These are phyloP conservation scores for Arthrobotrys musiformis DNA, from an alignment of 2,329 filamentous ascomycete genomes.

Conservation along the genomic window DNA sequence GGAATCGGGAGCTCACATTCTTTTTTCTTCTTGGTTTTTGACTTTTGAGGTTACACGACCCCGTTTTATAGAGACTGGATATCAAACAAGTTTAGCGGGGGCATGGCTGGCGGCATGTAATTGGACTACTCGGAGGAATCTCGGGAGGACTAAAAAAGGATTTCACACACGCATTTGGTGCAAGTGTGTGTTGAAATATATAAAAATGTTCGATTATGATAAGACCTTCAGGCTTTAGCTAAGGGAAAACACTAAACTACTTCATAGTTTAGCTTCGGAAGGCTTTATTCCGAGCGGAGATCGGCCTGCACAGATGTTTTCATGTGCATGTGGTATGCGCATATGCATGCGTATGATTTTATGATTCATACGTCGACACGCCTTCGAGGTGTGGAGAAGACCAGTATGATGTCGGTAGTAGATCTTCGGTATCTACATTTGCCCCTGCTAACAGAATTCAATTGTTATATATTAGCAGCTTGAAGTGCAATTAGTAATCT, in stretches of 20 bases:
- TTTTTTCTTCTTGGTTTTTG: background rate
- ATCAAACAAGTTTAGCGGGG: background rate
- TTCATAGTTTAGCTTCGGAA: slow-evolving; percentile 19
- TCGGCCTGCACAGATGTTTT: slow-evolving; percentile 17
- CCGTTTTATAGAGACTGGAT: background rate
- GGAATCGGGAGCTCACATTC: background rate
- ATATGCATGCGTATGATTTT: background rate
- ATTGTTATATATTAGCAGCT: background rate
- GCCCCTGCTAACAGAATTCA: background rate
- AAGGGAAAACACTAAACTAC: background rate
- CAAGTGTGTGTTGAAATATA: slow-evolving; percentile 23
- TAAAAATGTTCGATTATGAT: slow-evolving; percentile 5
- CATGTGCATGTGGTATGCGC: slow-evolving; percentile 8
- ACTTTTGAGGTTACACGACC: background rate
- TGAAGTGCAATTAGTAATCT: background rate
- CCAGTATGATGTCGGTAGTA: background rate
- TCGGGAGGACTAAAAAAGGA: slow-evolving; percentile 33
- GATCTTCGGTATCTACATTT: background rate
- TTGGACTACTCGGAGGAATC: slow-evolving; percentile 53
- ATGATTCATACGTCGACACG: slow-evolving; percentile 35
- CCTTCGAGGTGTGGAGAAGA: background rate
- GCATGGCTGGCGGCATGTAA: background rate
- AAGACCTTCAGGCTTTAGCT: background rate
- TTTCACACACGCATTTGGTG: background rate
- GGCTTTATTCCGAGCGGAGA: slow-evolving; percentile 27